phyloP scores from a whole-genome alignment of 306 rosid species.

The Trichosanthes truncata region DNA sequence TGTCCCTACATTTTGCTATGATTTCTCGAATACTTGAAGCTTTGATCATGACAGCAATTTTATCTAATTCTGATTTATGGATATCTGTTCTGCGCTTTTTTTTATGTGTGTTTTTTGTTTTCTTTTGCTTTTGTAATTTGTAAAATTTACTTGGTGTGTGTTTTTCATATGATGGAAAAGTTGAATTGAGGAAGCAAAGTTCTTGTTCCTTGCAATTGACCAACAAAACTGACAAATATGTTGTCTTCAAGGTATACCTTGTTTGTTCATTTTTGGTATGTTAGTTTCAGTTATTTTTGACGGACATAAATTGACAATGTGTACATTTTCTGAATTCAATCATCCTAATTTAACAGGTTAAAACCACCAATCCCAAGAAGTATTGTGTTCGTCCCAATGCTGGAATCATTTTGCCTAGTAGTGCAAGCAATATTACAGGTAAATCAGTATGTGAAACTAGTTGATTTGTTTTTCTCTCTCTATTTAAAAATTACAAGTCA shows the following conservation, averaged over 20 bases:
- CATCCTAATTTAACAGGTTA: conserved; percentile 23
- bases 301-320: not conserved
- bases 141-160: not conserved
- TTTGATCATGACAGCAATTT: not conserved
- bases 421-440: conserved; percentile 34
- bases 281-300: not conserved
- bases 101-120: not conserved
- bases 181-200: conserved; percentile 43
- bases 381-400: conserved; percentile 44
- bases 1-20: not conserved
- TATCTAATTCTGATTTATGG: not conserved
- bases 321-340: not conserved
- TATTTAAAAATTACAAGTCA: not conserved
- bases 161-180: conserved; percentile 16
- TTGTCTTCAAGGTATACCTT: conserved; percentile 34
- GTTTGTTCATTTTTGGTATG: not conserved
- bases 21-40: not conserved
- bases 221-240: conserved; percentile 34
- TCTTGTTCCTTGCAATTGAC: conserved; percentile 40
- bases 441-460: not conserved
- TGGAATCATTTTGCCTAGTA: conserved; percentile 29
- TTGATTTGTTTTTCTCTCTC: not conserved
- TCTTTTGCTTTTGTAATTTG: not conserved
- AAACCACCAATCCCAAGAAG: conserved; percentile 40
- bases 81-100: not conserved